A percentile compares a stretch with the other conserved stretches of the same genome.
Conservation (phyloP, 371 early-diverging fungal genomes). For the Rhizomucor pusillus region DNA sequence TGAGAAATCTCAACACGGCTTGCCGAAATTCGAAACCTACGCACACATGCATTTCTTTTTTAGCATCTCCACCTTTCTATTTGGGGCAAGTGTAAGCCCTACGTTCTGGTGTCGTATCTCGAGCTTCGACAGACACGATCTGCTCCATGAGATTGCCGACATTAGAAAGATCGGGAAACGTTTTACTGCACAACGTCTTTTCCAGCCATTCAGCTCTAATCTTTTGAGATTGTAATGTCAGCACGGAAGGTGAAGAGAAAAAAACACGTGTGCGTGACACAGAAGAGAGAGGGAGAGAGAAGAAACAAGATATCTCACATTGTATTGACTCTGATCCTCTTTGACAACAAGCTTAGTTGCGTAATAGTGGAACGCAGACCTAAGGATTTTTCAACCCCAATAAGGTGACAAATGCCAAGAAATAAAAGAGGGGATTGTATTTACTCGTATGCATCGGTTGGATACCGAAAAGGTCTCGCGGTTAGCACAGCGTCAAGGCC, state of each 20-base stretch:
- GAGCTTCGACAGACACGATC: neutral
- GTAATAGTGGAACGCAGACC: slow-evolving; percentile 3
- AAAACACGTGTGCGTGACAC: neutral
- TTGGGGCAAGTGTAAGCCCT: neutral
- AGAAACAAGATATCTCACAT: neutral
- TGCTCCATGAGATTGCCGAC: neutral
- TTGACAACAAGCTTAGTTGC: too few relatives aligned
- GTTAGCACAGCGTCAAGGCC: too few relatives aligned
- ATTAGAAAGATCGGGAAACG: neutral
- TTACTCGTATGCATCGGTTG: too few relatives aligned
- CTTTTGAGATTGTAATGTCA: neutral
- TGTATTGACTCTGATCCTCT: too few relatives aligned
- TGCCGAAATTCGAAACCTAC: slow-evolving; percentile 2
- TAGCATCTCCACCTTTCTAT: neutral
- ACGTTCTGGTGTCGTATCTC: neutral
- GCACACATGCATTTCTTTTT: neutral
- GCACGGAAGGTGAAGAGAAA: neutral
- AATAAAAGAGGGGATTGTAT: neutral
- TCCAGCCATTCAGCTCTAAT: neutral
- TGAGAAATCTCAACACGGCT: neutral
- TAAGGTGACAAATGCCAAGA: slow-evolving; percentile 9
- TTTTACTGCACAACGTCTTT: neutral
- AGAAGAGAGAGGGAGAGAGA: neutral
- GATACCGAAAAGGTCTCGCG: too few relatives aligned
- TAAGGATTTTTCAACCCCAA: slow-evolving; percentile 1